Conservation (phyloP, 2,329 filamentous ascomycete species). For the Aureobasidium mangrovei region DNA sequence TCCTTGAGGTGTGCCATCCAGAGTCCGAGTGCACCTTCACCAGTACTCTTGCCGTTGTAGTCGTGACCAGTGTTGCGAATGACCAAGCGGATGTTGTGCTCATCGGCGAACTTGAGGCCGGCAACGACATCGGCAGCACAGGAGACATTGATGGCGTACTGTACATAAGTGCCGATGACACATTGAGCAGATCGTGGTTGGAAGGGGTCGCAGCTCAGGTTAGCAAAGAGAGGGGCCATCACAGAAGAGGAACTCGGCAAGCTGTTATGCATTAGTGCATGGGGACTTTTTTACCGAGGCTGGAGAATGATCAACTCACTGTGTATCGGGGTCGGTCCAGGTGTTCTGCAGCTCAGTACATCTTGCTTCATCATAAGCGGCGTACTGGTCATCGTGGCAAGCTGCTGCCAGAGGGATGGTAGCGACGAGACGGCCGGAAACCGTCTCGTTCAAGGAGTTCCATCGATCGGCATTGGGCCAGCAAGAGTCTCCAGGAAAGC, state of each 20-base stretch:
- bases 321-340: constrained; percentile 40
- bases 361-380: constrained; percentile 35
- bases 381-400: constrained; percentile 40
- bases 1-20: constrained; percentile 50
- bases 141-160: constrained; percentile 25
- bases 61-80: constrained; percentile 37
- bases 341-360: constrained; percentile 34
- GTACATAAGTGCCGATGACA: constrained; percentile 36
- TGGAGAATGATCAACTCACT: constrained; percentile 20
- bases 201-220: constrained; percentile 37
- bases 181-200: constrained; percentile 28
- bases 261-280: neutral
- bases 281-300: no score
- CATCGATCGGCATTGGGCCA: constrained; percentile 45
- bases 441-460: constrained; percentile 43
- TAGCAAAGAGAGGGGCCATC: constrained; percentile 28
- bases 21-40: constrained; percentile 48
- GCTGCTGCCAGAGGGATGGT: constrained; percentile 45
- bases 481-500: constrained; percentile 41
- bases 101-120: constrained; percentile 33
- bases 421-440: constrained; percentile 43
- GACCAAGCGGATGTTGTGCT: constrained; percentile 44
- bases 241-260: constrained; percentile 23
- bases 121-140: constrained; percentile 20
- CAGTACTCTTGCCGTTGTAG: constrained; percentile 50